These are phyloP conservation scores for Colletotrichum lindemuthianum DNA, from an alignment of 2,329 filamentous ascomycete species.

Conservation along the genomic window DNA sequence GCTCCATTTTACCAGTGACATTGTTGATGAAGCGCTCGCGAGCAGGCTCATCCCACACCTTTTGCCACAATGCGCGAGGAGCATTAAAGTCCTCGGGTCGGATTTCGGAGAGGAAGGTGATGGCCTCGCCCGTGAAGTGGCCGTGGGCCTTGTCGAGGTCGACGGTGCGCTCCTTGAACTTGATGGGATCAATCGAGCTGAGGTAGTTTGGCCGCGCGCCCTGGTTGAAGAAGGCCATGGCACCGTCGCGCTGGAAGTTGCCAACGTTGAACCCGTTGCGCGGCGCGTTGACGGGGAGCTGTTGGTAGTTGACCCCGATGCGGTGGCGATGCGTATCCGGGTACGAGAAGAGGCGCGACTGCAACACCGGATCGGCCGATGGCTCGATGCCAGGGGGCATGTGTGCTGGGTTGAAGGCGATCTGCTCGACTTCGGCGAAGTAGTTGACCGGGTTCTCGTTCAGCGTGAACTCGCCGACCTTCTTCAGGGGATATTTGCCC, in stretches of 20 bases:
- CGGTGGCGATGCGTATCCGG: conserved; percentile 71
- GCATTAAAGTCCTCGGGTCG: conserved; percentile 54
- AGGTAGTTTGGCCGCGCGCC: conserved; percentile 35
- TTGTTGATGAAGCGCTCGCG: conserved; percentile 69
- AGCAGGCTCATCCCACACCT: conserved; percentile 68
- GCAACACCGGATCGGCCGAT: conserved; percentile 70
- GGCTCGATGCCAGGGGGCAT: conserved; percentile 72
- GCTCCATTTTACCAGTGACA: conserved; percentile 69
- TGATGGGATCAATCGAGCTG: conserved; percentile 44
- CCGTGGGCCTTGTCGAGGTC: conserved; percentile 51
- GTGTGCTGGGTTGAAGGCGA: conserved; percentile 71
- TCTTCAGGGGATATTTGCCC: conserved; percentile 68
- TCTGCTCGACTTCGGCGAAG: conserved; percentile 75
- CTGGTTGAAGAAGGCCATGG: conserved; percentile 62
- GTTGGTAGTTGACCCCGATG: conserved; percentile 70
- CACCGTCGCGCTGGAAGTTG: conserved; percentile 74
- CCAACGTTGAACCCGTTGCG: conserved; percentile 65
- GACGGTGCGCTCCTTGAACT: conserved; percentile 46
- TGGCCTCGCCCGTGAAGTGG: conserved; percentile 50
- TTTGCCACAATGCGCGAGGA: conserved; percentile 68
- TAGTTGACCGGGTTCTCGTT: conserved; percentile 74
- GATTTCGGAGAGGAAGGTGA: conserved; percentile 50
- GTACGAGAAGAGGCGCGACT: conserved; percentile 69
- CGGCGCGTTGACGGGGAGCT: conserved; percentile 70
- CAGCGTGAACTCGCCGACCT: conserved; percentile 69